These are phyloP conservation scores for Acanthamoeba rhysodes DNA, from an alignment of 208 protist species.

Conservation along the genomic window DNA sequence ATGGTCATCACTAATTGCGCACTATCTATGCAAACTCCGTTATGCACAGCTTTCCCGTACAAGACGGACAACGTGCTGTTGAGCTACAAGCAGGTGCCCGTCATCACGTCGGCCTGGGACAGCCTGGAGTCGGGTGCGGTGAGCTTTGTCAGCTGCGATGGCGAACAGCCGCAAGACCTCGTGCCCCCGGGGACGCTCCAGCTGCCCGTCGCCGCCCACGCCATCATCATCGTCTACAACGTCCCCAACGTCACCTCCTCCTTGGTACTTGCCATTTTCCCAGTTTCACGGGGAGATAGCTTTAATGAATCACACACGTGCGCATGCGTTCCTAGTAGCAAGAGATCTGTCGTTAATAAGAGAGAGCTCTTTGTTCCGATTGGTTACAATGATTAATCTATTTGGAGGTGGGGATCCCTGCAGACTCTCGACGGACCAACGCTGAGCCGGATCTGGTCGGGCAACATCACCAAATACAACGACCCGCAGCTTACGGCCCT, in stretches of 20 bases:
- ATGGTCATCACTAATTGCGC: no score
- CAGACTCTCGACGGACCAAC: slow-evolving; percentile 46
- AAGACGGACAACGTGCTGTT: slow-evolving; percentile 45
- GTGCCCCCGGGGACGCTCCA: slow-evolving; percentile 41
- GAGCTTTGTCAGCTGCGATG: neutral
- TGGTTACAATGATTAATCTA: neutral
- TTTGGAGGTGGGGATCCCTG: neutral
- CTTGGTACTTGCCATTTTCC: neutral
- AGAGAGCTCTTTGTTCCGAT: no score
- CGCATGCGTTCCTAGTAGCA: no score
- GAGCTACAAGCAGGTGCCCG: neutral
- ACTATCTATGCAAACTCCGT: no score
- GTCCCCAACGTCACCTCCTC: neutral
- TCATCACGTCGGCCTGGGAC: neutral
- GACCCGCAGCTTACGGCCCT: neutral
- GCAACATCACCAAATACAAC: slow-evolving; percentile 65
- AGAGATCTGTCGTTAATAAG: no score
- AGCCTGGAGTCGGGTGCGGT: neutral
- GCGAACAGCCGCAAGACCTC: neutral
- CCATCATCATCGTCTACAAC: slow-evolving; percentile 50
- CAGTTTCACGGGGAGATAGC: no score
- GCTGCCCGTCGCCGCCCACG: slow-evolving; percentile 56
- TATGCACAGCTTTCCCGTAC: slow-evolving; percentile 12
- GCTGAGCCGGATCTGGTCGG: slow-evolving; percentile 41
- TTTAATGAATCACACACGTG: no score